Evolutionary conservation across 352 stramenopile species (phyloP).

Genomic region (Nothophytophthora sp.): DNA sequence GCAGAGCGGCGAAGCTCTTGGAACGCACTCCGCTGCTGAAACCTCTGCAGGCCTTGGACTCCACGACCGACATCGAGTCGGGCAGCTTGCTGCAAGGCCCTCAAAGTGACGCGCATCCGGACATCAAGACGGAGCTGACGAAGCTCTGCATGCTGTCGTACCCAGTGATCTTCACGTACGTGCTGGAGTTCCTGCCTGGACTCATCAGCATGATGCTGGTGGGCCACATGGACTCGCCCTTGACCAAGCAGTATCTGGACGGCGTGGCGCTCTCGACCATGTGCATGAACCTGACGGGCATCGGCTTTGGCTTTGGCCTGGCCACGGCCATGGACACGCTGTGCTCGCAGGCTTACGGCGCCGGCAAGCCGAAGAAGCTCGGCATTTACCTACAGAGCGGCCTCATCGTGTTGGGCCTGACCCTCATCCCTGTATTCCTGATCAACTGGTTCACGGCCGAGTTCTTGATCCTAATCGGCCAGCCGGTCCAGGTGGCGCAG

Average conservation of each 20-base stretch:
- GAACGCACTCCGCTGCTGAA: slow-evolving; percentile 46
- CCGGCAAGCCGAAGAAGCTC: slow-evolving; percentile 66
- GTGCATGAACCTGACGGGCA: slow-evolving; percentile 84
- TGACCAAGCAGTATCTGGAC: slow-evolving; percentile 76
- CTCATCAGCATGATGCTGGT: slow-evolving; percentile 70
- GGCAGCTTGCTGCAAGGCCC: slow-evolving; percentile 13
- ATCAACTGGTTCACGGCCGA: slow-evolving; percentile 76
- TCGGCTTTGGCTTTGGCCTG: slow-evolving; percentile 78
- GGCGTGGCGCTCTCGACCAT: slow-evolving; percentile 68
- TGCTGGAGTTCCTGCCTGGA: slow-evolving; percentile 72
- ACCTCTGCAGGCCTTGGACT: slow-evolving; percentile 10
- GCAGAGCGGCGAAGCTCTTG: slow-evolving; percentile 21
- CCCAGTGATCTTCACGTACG: slow-evolving; percentile 71
- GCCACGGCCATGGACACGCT: slow-evolving; percentile 90
- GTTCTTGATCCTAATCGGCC: slow-evolving; percentile 67
- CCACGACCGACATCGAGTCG: slow-evolving; percentile 25
- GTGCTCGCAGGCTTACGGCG: slow-evolving; percentile 82
- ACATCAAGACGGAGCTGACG: slow-evolving; percentile 37
- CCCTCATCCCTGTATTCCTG: slow-evolving; percentile 60
- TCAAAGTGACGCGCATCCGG: slow-evolving; percentile 7
- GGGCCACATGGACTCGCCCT: slow-evolving; percentile 65
- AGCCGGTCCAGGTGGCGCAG: slow-evolving; percentile 56
- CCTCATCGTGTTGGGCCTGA: slow-evolving; percentile 59
- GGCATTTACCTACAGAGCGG: slow-evolving; percentile 87
- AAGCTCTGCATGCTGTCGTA: slow-evolving; percentile 45